Base-by-base conservation (phyloP, 208 protist genomes). In the Acanthamoeba castellanii region DNA sequence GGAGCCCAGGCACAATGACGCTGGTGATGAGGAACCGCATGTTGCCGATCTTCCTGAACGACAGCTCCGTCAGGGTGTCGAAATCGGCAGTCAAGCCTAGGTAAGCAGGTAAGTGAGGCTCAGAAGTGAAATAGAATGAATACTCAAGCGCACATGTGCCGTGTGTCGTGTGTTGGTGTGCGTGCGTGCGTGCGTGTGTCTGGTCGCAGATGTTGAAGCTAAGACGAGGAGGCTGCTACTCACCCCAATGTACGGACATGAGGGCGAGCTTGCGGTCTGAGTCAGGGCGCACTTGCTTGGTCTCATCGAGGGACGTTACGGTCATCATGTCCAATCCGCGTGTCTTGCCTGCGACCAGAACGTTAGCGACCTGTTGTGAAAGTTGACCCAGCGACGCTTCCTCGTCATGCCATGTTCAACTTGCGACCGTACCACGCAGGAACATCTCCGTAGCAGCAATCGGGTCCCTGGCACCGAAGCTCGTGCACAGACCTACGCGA, bases 41-140 rank as follows among this genome's bases (percentile, higher is more conserved):
- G 81, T 88, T 88, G 81, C 81, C 81, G 11, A 88, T 88, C 81
- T 88, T 88, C 20, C 81, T 88, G 81, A 88, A 88, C 18, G 81
- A 88, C 30, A 64, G 47, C 81, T 88, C 81, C 20, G 81, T 88
- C 81, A 88, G 50, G 27, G 47, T 64, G 30, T 88, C 81, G 30
- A 88, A 88, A 34, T 88, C 81, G 6, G 81, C 81, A 3, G 81
- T 88, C 42, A 88, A 61, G 32, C 81, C 81, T 88, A 13, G n/a
- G 13, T 0, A 20, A 72, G 64, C 7, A 72, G 34, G 64, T 18
- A 18, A 8, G 14, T 37, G 64, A 72, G 57, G 20, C 14, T 64
- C 22, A 42, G 37, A 42, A 1, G 57, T n/a, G 20, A 64, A 64
- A 20, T 20, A 9, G 52, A 20, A 13, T 9, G 52, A 13, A 13